Evolutionary conservation across 1,139 yeast genomes (phyloP), one percentile per base, ranked within the genome.

Genomic region (Kurtzmaniella quercitrusa): DNA sequence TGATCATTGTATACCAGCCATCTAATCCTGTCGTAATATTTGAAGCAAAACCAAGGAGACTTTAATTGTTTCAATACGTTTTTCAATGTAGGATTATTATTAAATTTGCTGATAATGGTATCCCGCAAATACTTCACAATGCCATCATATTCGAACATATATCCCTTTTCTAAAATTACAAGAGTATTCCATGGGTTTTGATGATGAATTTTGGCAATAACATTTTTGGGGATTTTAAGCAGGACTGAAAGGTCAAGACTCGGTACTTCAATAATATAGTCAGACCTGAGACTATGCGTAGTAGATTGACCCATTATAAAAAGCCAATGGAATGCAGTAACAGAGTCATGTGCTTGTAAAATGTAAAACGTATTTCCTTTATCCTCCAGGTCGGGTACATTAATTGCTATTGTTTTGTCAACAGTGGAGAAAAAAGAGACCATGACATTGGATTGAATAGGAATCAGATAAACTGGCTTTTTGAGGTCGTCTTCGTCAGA

Each of bases 1-100:
- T 78, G 77, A 34, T 74, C 67, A 38, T 74, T 71, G 36, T 80
- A 82, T 39, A 71, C 60, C 8, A 82, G 62, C 96, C 96, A 88
- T 51, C 87, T 94, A 11, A 88, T 54, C 30, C 89, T 65, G 57
- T 88, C 96, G 55, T 83, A 87, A 40, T 77, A 68, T 47, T 80
- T 77, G 71, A 85, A 53, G 76, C 84, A 57, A 71, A 74, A 46
- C 86, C 88, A 55, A 15, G 36, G 36, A 16, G 21, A 11, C 14
- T 6, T 5, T 3, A 33, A 15, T 5, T 15, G 15, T 3, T 9
- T 19, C 36, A 33, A 17, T 16, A 7, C 12, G 6, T 35, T 38
- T 35, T 19, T 22, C 22, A 8, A 39, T 18, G 41, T 36, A 21
- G 16, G 30, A 33, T 38, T 15, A 30, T 40, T 33, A 36, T 38